phyloP scores from a whole-genome alignment of 2,329 filamentous ascomycete genomes.

The Exophiala sideris region DNA sequence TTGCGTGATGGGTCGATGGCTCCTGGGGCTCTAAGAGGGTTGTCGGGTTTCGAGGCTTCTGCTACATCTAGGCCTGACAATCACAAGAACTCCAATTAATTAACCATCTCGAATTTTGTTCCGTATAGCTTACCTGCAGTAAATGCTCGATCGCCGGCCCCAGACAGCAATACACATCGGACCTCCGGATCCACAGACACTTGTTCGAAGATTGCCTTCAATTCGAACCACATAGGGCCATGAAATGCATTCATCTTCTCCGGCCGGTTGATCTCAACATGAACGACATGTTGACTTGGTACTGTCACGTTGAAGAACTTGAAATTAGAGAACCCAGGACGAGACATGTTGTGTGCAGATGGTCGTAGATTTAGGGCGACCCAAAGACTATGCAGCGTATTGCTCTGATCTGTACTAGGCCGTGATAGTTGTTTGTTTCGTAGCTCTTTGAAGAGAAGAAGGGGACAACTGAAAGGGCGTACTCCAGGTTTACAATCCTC shows the following conservation, averaged over 20 bases:
- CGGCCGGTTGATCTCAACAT: constrained; percentile 87
- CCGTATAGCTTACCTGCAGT: constrained; percentile 45
- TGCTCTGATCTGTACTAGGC: too few relatives aligned
- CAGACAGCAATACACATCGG: constrained; percentile 74
- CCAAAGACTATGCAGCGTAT: neutral
- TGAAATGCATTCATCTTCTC: constrained; percentile 85
- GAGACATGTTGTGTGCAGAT: constrained; percentile 8
- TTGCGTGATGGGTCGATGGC: constrained; percentile 60
- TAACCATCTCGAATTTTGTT: neutral
- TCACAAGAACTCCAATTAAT: neutral
- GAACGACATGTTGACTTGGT: constrained; percentile 70
- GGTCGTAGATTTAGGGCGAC: neutral
- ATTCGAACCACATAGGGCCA: constrained; percentile 79
- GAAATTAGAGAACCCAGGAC: constrained; percentile 7
- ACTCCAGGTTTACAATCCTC: too few relatives aligned
- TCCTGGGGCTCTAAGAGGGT: constrained; percentile 37
- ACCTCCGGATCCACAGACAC: constrained; percentile 70
- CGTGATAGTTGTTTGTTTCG: too few relatives aligned
- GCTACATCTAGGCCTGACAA: constrained; percentile 73
- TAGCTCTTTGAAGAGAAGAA: too few relatives aligned
- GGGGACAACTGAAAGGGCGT: too few relatives aligned
- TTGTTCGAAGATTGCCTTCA: constrained; percentile 66
- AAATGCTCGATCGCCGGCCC: constrained; percentile 79
- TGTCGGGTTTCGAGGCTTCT: constrained; percentile 57
- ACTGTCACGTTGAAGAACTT: constrained; percentile 72